Conservation (phyloP, 1,139 yeast genomes). For the Wickerhamomyces sp. region DNA sequence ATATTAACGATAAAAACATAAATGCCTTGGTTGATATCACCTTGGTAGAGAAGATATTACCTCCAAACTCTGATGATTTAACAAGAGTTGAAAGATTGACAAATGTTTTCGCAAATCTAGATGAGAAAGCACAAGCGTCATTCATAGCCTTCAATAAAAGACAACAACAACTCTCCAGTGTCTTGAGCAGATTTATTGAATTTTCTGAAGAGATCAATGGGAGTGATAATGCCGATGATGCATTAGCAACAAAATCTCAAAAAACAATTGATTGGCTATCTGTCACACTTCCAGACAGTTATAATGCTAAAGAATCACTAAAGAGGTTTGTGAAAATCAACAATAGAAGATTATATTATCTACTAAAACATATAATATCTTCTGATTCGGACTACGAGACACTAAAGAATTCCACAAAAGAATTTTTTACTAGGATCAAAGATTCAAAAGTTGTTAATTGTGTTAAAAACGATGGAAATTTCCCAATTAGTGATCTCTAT, state of each 20-base stretch:
- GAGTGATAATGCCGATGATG: constrained; percentile 25
- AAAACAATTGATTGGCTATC: constrained; percentile 65
- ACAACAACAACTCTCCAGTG: constrained; percentile 53
- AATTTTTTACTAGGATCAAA: constrained; percentile 48
- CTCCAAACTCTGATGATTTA: constrained; percentile 44
- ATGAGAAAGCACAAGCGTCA: constrained; percentile 57
- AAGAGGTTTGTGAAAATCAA: constrained; percentile 48
- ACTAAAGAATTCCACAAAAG: constrained; percentile 57
- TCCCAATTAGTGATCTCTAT: constrained; percentile 46
- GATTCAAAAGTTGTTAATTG: constrained; percentile 47
- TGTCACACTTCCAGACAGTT: constrained; percentile 49
- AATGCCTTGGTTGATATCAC: constrained; percentile 64
- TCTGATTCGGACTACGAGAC: constrained; percentile 59
- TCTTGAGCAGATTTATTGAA: constrained; percentile 29
- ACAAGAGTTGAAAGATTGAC: constrained; percentile 53
- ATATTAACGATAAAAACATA: constrained; percentile 68
- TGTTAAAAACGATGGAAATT: constrained; percentile 31
- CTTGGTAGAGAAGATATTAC: constrained; percentile 57
- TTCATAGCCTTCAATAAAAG: constrained; percentile 66
- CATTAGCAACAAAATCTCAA: constrained; percentile 36
- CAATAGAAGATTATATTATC: constrained; percentile 52
- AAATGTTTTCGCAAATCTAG: constrained; percentile 43
- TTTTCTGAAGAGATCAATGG: constrained; percentile 36
- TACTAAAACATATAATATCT: constrained; percentile 51
- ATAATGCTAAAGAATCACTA: constrained; percentile 44